Percentiles rank a stretch among this genome's conserved stretches.
Evolutionary conservation across 768 basidiomycete species (phyloP).

Genomic region (Lepiota subincarnata): DNA sequence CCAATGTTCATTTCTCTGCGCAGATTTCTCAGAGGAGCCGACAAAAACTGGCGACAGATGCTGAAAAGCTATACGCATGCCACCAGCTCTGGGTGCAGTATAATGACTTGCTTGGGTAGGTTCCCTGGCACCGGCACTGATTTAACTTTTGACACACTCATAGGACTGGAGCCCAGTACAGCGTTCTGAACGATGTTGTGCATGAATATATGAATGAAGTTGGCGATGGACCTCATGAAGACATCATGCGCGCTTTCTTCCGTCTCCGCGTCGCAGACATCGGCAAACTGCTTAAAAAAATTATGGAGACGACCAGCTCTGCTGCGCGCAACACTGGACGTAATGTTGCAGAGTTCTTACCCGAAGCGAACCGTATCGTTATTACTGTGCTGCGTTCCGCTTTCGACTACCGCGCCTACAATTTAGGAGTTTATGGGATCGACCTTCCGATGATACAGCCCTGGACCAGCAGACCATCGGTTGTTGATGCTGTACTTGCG

Average conservation of each 20-base stretch:
- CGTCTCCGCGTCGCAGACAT: slow-evolving; percentile 61
- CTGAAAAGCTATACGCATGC: slow-evolving; percentile 81
- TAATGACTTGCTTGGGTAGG: slow-evolving; percentile 64
- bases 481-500: slow-evolving; percentile 65
- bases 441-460: slow-evolving; percentile 64
- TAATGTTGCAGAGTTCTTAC: slow-evolving; percentile 41
- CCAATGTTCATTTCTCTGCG: background rate
- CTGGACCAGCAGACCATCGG: slow-evolving; percentile 73
- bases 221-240: slow-evolving; percentile 58
- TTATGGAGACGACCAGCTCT: slow-evolving; percentile 44
- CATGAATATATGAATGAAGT: slow-evolving; percentile 60
- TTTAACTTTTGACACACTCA: background rate
- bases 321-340: slow-evolving; percentile 40
- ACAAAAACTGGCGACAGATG: slow-evolving; percentile 72
- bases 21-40: slow-evolving; percentile 82
- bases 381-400: slow-evolving; percentile 68
- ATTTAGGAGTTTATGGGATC: slow-evolving; percentile 74
- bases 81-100: slow-evolving; percentile 79
- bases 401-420: slow-evolving; percentile 69
- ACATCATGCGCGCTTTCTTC: slow-evolving; percentile 84
- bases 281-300: slow-evolving; percentile 61
- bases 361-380: slow-evolving; percentile 67
- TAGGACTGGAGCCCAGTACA: slow-evolving; percentile 54
- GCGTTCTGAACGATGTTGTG: slow-evolving; percentile 69
- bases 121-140: slow-evolving; percentile 2